A percentile compares a stretch with the other conserved stretches of the same genome.
These are phyloP conservation scores for Solanum megistacrolobum DNA, from an alignment of 257 asterid species.

Conservation along the genomic window DNA sequence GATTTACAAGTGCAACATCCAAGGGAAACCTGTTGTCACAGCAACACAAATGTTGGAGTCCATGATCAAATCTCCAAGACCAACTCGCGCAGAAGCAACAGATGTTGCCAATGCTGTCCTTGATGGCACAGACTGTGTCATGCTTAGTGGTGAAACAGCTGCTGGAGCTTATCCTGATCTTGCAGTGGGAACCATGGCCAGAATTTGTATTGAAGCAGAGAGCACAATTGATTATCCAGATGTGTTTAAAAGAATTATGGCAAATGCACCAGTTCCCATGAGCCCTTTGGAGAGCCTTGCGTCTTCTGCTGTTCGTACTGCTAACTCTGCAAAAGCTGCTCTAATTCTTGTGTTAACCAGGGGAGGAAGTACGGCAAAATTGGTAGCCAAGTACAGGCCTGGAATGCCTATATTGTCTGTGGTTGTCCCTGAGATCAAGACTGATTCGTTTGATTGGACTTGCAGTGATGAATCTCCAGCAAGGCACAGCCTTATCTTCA, in stretches of 20 bases:
- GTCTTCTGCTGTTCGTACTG: constrained; percentile 73
- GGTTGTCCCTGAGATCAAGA: constrained; percentile 75
- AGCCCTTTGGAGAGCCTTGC: constrained; percentile 83
- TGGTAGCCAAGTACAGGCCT: constrained; percentile 82
- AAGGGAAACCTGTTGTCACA: constrained; percentile 88
- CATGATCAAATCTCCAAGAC: constrained; percentile 88
- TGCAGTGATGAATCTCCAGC: constrained; percentile 87
- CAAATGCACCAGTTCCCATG: constrained; percentile 82
- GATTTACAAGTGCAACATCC: constrained; percentile 82
- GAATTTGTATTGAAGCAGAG: constrained; percentile 78
- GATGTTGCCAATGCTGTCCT: constrained; percentile 90
- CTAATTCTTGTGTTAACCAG: constrained; percentile 69
- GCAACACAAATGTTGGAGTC: constrained; percentile 94
- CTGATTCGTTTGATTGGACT: constrained; percentile 78
- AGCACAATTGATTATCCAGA: constrained; percentile 65
- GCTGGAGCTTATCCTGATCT: constrained; percentile 94
- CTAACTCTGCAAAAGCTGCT: constrained; percentile 62
- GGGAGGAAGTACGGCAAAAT: constrained; percentile 80
- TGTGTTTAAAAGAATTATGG: constrained; percentile 57
- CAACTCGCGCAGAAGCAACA: constrained; percentile 89
- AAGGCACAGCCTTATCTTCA: constrained; percentile 67
- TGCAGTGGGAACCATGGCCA: constrained; percentile 83
- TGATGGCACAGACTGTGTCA: constrained; percentile 86
- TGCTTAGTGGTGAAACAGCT: constrained; percentile 94
- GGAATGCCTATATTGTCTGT: constrained; percentile 74